Percentiles rank a stretch among this genome's conserved stretches.
Conservation (phyloP, 352 stramenopile genomes). For the Globisporangium ultimum region DNA sequence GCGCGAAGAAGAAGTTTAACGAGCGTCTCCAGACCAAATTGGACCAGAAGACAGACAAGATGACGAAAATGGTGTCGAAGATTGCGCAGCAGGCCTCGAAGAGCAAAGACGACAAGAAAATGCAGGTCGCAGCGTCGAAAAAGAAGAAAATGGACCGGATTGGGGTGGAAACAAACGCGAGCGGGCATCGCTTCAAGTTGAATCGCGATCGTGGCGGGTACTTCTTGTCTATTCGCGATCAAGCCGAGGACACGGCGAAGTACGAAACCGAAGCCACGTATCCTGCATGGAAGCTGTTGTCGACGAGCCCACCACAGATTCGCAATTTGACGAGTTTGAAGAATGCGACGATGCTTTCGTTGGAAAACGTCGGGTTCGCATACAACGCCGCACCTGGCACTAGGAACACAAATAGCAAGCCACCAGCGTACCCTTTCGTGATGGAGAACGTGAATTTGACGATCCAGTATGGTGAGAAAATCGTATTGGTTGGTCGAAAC, state of each 20-base stretch:
- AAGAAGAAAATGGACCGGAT: conserved; percentile 72
- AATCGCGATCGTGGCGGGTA: conserved; percentile 52
- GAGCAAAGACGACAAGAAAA: conserved; percentile 58
- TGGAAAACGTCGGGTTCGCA: conserved; percentile 49
- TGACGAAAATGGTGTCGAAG: conserved; percentile 46
- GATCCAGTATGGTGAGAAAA: conserved; percentile 73
- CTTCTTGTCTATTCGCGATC: conserved; percentile 23
- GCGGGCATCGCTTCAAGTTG: conserved; percentile 55
- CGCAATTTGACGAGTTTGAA: conserved; percentile 47
- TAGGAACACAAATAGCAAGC: neutral
- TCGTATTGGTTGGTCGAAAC: conserved; percentile 88
- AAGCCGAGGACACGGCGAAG: conserved; percentile 38
- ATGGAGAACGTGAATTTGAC: conserved; percentile 68
- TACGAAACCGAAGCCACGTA: conserved; percentile 32
- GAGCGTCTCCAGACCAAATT: conserved; percentile 44
- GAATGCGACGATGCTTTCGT: conserved; percentile 46
- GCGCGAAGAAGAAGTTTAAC: conserved; percentile 43
- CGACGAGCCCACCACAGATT: conserved; percentile 42
- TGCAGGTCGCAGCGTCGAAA: conserved; percentile 55
- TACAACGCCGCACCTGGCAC: conserved; percentile 20
- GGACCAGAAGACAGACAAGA: conserved; percentile 52
- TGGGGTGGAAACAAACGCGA: conserved; percentile 44
- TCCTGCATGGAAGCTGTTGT: conserved; percentile 42
- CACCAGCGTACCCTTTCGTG: conserved; percentile 28
- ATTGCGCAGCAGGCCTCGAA: conserved; percentile 36